Evolutionary conservation across 805 yeast genomes (phyloP), one percentile per base, ranked within the genome.

Genomic region (Saccharomycopsis capsularis): DNA sequence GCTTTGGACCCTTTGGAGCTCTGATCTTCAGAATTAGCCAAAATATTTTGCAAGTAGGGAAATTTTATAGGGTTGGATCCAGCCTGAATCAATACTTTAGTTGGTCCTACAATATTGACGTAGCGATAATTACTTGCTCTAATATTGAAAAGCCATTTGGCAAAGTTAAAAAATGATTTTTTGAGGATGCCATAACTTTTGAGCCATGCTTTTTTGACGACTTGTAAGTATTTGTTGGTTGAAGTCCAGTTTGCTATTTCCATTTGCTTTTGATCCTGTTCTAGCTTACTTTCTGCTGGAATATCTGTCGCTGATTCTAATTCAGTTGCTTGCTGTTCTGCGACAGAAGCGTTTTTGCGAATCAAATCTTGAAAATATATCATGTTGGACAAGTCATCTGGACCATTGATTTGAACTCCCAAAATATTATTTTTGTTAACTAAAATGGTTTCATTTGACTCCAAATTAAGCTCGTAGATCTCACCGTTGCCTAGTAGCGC

Each of bases 401-500:
- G 68, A 3, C 76, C 75, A 56, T 68, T 69, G 6, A 71, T 70
- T 2, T 69, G 64, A 3, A 71, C 53, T 1, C 67, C 75, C 40
- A 72, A 56, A 51, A 72, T 58, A 51, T 68, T 66, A 5, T 62
- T 50, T 39, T 56, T 63, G 49, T 62, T 65, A n/a, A 72, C 60
- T 25, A 70, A 57, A 18, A 70, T 54, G 41, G 67, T 65, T 48
- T 72, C 75, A 22, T 59, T 63, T 36, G 64, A 66, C 15, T 56
- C 58, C 18, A 72, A 56, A 40, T 58, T 59, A 15, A 69, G 59
- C 47, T 63, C 63, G 53, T 69, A 69, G 16, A 71, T 57, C n/a
- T 68, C 58, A 1, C 76, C 76, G 35, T 62, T 60, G 2, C 75
- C 76, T 1, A 61, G 65, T 23, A 72, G 52, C 1, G 72, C 75